Conservation (phyloP, 1,284 basidiomycete species). For the Termitomyces sp. region DNA sequence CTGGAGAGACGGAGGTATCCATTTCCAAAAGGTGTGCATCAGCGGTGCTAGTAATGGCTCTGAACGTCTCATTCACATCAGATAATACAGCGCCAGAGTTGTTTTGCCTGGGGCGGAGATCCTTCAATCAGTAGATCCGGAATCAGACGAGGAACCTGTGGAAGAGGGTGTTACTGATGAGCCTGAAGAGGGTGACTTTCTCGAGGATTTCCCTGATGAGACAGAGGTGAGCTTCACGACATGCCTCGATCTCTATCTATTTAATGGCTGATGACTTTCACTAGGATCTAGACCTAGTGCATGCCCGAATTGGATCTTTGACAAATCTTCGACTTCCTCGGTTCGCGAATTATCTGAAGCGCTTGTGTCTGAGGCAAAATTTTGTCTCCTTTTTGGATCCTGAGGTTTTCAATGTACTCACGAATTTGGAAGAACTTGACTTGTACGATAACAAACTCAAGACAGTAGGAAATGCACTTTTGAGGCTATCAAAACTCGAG, state of each 20-base stretch:
- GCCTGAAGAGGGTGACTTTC: conserved; percentile 41
- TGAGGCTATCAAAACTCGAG: conserved; percentile 61
- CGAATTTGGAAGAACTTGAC: conserved; percentile 82
- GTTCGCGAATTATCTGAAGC: conserved; percentile 67
- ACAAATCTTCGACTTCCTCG: conserved; percentile 62
- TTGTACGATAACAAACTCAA: conserved; percentile 95
- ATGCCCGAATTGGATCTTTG: conserved; percentile 71
- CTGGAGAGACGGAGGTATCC: not conserved
- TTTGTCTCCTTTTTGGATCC: conserved; percentile 39
- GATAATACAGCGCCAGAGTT: conserved; percentile 34
- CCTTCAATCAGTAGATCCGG: conserved; percentile 29
- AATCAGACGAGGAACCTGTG: conserved; percentile 38
- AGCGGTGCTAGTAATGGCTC: not conserved
- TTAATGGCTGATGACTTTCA: not conserved
- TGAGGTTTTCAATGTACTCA: conserved; percentile 37
- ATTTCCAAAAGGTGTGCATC: conserved; percentile 8
- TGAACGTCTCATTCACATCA: not conserved
- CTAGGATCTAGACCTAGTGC: conserved; percentile 90
- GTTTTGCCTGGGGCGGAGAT: conserved; percentile 31
- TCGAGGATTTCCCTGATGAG: conserved; percentile 55
- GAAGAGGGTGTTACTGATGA: conserved; percentile 31
- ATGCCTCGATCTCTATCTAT: not conserved
- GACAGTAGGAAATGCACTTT: conserved; percentile 57
- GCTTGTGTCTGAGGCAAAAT: conserved; percentile 90
- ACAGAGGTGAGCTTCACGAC: conserved; percentile 50